Conservation (phyloP, 345 rosid species). For the Gossypium thurberi region DNA sequence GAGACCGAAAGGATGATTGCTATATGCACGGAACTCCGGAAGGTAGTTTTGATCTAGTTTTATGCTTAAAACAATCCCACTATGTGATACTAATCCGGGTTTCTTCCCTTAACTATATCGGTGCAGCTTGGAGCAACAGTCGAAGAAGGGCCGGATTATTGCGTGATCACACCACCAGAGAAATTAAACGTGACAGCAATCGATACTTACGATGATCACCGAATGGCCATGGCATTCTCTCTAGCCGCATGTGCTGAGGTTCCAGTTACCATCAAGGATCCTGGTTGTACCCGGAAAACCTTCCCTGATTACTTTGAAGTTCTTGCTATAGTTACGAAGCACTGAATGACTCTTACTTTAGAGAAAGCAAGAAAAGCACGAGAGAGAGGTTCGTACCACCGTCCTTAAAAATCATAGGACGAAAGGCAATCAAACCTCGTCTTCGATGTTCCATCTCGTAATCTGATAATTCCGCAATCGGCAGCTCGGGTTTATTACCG, state of each 20-base stretch:
- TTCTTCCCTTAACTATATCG: neutral
- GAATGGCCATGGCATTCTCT: conserved; percentile 99
- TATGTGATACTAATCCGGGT: neutral
- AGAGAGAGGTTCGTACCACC: neutral
- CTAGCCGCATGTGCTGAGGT: conserved; percentile 94
- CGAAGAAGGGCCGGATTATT: conserved; percentile 95
- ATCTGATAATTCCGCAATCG: neutral
- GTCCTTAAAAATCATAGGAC: neutral
- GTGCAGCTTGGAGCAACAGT: conserved; percentile 93
- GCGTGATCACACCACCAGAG: conserved; percentile 89
- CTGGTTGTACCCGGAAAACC: conserved; percentile 87
- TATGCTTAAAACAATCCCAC: neutral
- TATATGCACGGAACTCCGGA: conserved; percentile 86
- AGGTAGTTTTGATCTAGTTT: conserved; percentile 36
- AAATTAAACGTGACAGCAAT: conserved; percentile 64
- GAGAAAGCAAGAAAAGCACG: neutral
- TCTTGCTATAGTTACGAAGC: conserved; percentile 53
- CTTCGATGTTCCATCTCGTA: neutral
- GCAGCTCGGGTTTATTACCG: neutral
- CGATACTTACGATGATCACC: conserved; percentile 92
- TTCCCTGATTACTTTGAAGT: conserved; percentile 95
- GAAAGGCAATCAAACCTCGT: neutral
- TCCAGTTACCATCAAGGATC: conserved; percentile 87
- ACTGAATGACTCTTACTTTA: neutral
- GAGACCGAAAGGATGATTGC: conserved; percentile 98